Percentiles rank a stretch among this genome's conserved stretches.
phyloP scores from a whole-genome alignment of 768 basidiomycete genomes.

The Termitomyces sp. region DNA sequence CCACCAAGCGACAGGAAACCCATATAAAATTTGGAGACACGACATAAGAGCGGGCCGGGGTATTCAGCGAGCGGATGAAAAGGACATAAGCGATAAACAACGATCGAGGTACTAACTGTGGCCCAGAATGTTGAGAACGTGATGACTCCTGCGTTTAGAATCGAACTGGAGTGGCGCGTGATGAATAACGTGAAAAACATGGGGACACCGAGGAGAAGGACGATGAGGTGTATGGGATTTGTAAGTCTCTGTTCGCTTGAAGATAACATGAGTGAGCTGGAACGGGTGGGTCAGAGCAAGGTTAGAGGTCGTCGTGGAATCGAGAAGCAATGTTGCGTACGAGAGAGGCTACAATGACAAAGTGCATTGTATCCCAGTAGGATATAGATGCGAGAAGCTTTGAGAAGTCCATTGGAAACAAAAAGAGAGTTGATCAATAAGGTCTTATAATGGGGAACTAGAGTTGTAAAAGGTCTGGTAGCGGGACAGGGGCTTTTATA shows the following conservation, averaged over 20 bases:
- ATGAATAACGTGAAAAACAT: slow-evolving; percentile 19
- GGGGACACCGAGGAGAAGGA: slow-evolving; percentile 26
- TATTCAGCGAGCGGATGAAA: slow-evolving; percentile 50
- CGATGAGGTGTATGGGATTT: slow-evolving; percentile 19
- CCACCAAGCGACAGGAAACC: slow-evolving; percentile 33
- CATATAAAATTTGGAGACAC: slow-evolving; percentile 36
- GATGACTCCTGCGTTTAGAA: slow-evolving; percentile 13
- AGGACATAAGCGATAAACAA: slow-evolving; percentile 46
- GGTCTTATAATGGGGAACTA: too few species aligned
- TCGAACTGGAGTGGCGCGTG: slow-evolving; percentile 13
- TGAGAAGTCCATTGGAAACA: slow-evolving; percentile 12
- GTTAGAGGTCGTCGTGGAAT: too few species aligned
- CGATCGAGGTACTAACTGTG: slow-evolving; percentile 25
- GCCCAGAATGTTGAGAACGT: slow-evolving; percentile 26
- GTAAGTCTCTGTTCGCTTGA: slow-evolving; percentile 32
- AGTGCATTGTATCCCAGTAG: slow-evolving; percentile 10
- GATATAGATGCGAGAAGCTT: slow-evolving; percentile 6
- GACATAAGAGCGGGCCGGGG: slow-evolving; percentile 45
- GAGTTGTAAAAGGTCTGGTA: too few species aligned
- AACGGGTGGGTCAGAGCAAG: not conserved
- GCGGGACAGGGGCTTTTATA: too few species aligned
- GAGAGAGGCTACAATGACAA: slow-evolving; percentile 12
- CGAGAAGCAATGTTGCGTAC: not conserved
- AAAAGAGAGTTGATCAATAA: too few species aligned
- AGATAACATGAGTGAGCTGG: slow-evolving; percentile 27